Evolutionary conservation across 495 filamentous ascomycete species (phyloP), one percentile per base, ranked within the genome.

Genomic region (Aspergillus ellipticus): DNA sequence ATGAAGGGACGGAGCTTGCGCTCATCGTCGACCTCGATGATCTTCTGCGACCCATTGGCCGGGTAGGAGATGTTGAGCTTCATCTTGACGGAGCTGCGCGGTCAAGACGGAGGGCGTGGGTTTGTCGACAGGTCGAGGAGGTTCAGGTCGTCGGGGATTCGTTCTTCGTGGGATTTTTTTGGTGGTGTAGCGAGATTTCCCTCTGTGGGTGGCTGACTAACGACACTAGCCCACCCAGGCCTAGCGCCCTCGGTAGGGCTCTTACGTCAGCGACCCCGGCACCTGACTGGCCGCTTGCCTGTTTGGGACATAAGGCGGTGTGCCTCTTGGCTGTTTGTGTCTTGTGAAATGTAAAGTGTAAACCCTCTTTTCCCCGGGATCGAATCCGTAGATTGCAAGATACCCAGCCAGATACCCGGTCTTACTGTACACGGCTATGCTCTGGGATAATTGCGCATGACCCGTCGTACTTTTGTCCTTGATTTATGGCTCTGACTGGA

Each of bases 51-150:
- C 85, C 94, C 94, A 81, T 97, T 97, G 82, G 91, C 88, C 68
- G 95, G 94, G 84, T 89, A 92, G 77, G 89, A 95, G 80, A 96
- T 92, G 85, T 96, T 96, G 83, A 96, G 82, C 88, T 96, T 89
- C 88, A 89, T 90, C 75, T 78, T 78, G 75, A 76, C 75, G 72
- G 67, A 65, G 71, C 64, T 70, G 74, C 75, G 74, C 75, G 71
- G 74, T 78, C 74, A 78, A 78, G 75, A 78, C 75, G 74, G 72
- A 74, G 75, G 62, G 71, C 73, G 75, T 71, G 67, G 68, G 64
- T 73, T 76, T 74, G 74, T 76, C 74, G 73, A 78, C 70, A n/a
- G 67, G 65, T 75, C 65, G 65, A 61, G 52, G 70, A 65, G 64
- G 65, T 74, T 71, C 54, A 54, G 54, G 62, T 63, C 64, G 66